These are phyloP conservation scores for Trypanosoma boissoni DNA, from an alignment of 208 protist genomes.

Conservation along the genomic window DNA sequence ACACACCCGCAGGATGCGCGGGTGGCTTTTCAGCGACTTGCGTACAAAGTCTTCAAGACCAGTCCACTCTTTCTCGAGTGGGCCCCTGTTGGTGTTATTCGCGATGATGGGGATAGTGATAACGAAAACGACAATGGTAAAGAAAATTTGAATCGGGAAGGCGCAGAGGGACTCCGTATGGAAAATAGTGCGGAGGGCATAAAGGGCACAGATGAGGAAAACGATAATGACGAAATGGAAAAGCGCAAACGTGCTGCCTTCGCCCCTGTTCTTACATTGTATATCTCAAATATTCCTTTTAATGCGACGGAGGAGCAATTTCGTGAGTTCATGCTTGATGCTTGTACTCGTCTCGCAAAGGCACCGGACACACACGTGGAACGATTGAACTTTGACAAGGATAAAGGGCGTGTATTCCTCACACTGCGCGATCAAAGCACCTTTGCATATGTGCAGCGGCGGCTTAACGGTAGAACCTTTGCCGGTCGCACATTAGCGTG, in stretches of 20 bases:
- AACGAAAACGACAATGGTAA: conserved; percentile 19
- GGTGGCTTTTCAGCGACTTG: conserved; percentile 92
- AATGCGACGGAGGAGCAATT: conserved; percentile 73
- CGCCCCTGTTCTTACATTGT: conserved; percentile 68
- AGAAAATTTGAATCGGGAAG: neutral
- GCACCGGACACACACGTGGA: conserved; percentile 90
- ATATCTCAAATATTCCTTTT: conserved; percentile 88
- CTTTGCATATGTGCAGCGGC: conserved; percentile 52
- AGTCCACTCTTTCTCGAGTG: conserved; percentile 98
- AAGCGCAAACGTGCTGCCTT: conserved; percentile 11
- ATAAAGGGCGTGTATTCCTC: conserved; percentile 97
- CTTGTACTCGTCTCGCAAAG: conserved; percentile 91
- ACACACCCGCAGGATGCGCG: conserved; percentile 82
- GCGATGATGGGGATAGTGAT: conserved; percentile 38
- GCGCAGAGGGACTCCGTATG: too few species aligned
- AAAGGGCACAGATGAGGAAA: conserved; percentile 2
- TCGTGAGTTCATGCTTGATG: conserved; percentile 63
- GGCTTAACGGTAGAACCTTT: conserved; percentile 58
- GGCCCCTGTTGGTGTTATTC: conserved; percentile 91
- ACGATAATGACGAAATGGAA: conserved; percentile 14
- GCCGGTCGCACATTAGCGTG: conserved; percentile 61
- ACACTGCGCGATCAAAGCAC: conserved; percentile 46
- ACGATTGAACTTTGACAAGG: conserved; percentile 74
- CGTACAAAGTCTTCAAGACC: conserved; percentile 93
- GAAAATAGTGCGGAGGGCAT: too few species aligned